Base-by-base conservation (phyloP, 2,329 filamentous ascomycete genomes). In the Hysterium pulicare region DNA sequence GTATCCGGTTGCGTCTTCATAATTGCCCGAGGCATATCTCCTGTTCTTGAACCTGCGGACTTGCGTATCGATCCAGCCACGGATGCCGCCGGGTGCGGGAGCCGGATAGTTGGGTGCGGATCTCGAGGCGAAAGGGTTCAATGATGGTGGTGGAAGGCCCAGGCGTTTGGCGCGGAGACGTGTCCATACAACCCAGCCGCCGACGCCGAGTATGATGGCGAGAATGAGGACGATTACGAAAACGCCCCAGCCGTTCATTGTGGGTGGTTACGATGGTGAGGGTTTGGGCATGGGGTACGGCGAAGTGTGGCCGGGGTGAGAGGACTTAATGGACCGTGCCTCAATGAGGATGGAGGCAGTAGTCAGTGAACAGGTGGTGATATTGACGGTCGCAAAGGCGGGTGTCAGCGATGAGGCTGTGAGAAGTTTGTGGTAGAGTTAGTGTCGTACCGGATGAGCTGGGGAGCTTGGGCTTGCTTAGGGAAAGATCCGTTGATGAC, bases 51-150 rank as follows among this genome's bases (percentile, higher is more conserved):
- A 71, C 26, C 75, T 72, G 58, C 73, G 72, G 49, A 86, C 61
- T 53, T 82, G 81, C 61, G 84, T 79, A 58, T 79, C 81, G 67
- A 93, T 62, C 86, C 87, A 93, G 61, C 84, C 85, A 46, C 79
- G 64, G 45, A 90, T 68, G 53, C 87, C 85, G 51, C 80, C 76
- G 6, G 79, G 64, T 59, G 48, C 82, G 67, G 53, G 83, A 62
- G 65, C 77, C 54, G 56, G 80, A 69, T 62, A 78, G 67, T 69
- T 70, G 36, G 70, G 69, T 6, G 51, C 47, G 33, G 46, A 50
- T 41, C 52, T 48, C 46, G 54, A 53, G 49, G 71, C 68, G 75
- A 90, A 91, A 40, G 87, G 87, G 59, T 90, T 81, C 44, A 85
- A 69, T 9, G 79, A 76, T 2, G 87, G 87, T 23, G 84, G 79